Evolutionary conservation across 1,139 yeast genomes (phyloP).

Genomic region (Debaryomyces psychrophilus): DNA sequence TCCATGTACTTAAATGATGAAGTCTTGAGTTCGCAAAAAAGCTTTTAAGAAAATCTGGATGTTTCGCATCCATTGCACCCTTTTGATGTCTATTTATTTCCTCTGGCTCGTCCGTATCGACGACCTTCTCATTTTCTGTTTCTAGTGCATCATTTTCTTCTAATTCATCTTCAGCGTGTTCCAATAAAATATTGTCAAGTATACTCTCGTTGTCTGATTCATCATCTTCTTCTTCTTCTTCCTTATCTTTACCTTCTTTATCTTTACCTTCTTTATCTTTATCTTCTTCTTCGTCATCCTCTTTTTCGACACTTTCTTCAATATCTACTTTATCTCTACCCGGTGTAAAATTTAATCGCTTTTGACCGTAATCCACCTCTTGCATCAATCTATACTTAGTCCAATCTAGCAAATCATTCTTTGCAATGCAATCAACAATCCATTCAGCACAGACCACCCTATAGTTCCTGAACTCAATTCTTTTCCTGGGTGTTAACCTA

Average conservation of each 20-base stretch:
- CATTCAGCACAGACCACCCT: conserved; percentile 83
- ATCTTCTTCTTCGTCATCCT: conserved; percentile 10
- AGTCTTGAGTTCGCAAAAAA: conserved; percentile 83
- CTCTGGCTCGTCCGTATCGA: background rate
- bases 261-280: conserved; percentile 12
- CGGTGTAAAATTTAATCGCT: conserved; percentile 31
- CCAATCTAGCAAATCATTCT: conserved; percentile 64
- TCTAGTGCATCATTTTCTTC: background rate
- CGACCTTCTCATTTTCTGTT: background rate
- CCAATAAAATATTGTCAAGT: background rate
- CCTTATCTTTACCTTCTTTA: background rate
- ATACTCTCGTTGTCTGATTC: conserved; percentile 3
- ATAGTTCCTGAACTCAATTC: conserved; percentile 62
- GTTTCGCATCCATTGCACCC: conserved; percentile 58
- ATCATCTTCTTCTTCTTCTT: conserved; percentile 12
- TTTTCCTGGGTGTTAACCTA: conserved; percentile 75
- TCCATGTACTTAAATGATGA: conserved; percentile 89
- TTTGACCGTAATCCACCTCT: conserved; percentile 55
- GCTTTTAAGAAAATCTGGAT: conserved; percentile 70
- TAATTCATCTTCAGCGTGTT: conserved; percentile 10
- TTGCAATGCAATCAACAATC: conserved; percentile 67
- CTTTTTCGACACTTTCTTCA: conserved; percentile 10
- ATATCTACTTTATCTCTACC: conserved; percentile 12
- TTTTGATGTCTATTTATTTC: conserved; percentile 11
- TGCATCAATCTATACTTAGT: conserved; percentile 59